Base-by-base conservation (phyloP, 495 filamentous ascomycete species). In the Platismatia glauca region DNA sequence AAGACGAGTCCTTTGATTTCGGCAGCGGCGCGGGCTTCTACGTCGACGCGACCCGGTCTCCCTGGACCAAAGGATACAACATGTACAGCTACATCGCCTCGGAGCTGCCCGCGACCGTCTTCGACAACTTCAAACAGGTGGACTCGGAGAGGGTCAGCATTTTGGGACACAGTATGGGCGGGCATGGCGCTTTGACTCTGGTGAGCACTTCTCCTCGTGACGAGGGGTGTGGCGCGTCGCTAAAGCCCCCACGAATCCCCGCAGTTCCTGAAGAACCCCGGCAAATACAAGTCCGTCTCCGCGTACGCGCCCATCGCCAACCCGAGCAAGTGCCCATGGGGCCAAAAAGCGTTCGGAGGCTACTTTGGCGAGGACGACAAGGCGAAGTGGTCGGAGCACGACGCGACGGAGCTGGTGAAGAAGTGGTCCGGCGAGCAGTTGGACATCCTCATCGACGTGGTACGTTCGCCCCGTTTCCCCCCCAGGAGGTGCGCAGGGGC, bases 291-390 rank as follows among this genome's bases (percentile, higher is more conserved):
- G 73, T 88, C 83, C 64, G 89, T 92, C 41, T 89, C 84, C 53
- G 94, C 94, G 4, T 95, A 95, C 71, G 91, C 94, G 62, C 95
- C 94, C 12, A 96, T 98, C 70, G 75, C 85, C 16, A 98, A 97
- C 76, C 94, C 94, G 8, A 79, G 76, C 46, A 83, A 86, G 50
- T 95, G 89, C 68, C 87, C 89, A 18, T 98, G 94, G 95, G 95
- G 95, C 38, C 78, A 95, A 76, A 97, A 98, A 82, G 95, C 95
- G 0, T 97, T 97, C 68, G 75, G 69, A 12, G 94, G 95, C 4
- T 98, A 97, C 75, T 82, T 98, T 31, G 90, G 90, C 24, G 84
- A 86, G 22, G 82, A 84, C 44, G 72, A 87, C 27, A 78, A 82
- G 71, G 79, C 82, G 60, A 86, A 80, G 72, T 96, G 94, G 93